Base-by-base conservation (phyloP, 2,329 filamentous ascomycete species). In the Cyphellophora europaea region DNA sequence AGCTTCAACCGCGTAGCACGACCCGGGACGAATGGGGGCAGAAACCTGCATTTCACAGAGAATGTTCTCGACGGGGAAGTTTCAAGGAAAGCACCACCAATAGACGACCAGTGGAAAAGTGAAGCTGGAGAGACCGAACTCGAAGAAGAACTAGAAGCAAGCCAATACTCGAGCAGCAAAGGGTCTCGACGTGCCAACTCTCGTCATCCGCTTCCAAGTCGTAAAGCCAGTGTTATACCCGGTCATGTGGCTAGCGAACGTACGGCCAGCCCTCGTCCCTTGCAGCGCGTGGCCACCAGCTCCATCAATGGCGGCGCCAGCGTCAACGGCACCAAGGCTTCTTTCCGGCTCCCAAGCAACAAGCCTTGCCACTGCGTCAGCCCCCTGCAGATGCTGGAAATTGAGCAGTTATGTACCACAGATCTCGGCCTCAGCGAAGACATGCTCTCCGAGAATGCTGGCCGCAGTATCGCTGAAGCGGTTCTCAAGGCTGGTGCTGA, bases 361-460 rank as follows among this genome's bases (percentile, higher is more conserved):
- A 61, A 67, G 33, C 62, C 62, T 36, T 79, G 74, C 42, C 69
- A 74, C 19, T 69, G 69, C 5, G 65, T 79, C 32, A 71, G 69
- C 29, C 74, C 89, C 5, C 66, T 91, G 25, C 86, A 93, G 53
- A 91, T 95, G 75, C 73, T 93, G 17, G 89, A 91, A 43, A 74
- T 96, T 1, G 91, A 96, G 59, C 88, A 91, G 51, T 83, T 93
- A 37, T 87, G 88, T 0, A 80, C 87, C 40, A 81, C 84, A 27
- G 87, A 95, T 47, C 75, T 93, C 38, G 87, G 87, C 4, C 68
- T 96, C 30, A 83, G 80, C 0, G 86, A 93, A 54, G 85, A 91
- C 35, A 79, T 95, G 57, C 85, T 96, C 66, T 79, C 85, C 1
- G 91, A 96, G 53, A 95, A 89, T 53, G 83, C 88, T 2, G 89